phyloP scores from a whole-genome alignment of 1,139 yeast genomes.

The Geotrichum restrictum region DNA sequence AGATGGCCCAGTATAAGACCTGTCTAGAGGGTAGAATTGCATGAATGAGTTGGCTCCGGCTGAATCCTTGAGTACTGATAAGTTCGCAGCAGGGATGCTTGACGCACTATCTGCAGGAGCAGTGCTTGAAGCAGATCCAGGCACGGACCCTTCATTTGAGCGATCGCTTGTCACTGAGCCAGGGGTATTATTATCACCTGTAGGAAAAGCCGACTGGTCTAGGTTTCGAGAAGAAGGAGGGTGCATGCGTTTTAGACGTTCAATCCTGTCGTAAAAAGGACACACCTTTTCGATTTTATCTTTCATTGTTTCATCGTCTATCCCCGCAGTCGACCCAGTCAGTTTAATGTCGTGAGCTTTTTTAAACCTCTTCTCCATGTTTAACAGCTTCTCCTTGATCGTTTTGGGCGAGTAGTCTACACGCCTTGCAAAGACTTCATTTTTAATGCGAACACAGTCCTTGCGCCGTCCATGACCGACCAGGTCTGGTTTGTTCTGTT shows the following conservation, averaged over 20 bases:
- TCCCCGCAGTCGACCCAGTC: background rate
- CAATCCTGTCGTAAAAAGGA: slow-evolving; percentile 19
- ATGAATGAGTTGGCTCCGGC: background rate
- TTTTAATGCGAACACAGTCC: slow-evolving; percentile 20
- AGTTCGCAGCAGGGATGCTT: too few relatives aligned
- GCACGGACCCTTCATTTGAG: background rate
- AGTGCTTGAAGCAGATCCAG: background rate
- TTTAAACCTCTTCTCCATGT: slow-evolving; percentile 19
- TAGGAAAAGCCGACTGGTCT: too few relatives aligned
- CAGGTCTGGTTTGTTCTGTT: slow-evolving; percentile 18
- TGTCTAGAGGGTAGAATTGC: background rate
- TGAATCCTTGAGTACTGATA: too few relatives aligned
- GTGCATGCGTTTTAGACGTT: slow-evolving; percentile 11
- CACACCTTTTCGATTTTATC: slow-evolving; percentile 16
- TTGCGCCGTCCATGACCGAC: slow-evolving; percentile 21
- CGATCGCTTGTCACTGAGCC: background rate
- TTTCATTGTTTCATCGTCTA: background rate
- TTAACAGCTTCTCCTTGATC: slow-evolving; percentile 19
- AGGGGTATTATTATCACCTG: too few relatives aligned
- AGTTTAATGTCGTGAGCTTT: slow-evolving; percentile 15
- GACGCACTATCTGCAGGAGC: background rate
- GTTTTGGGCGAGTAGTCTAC: slow-evolving; percentile 18
- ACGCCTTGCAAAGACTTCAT: slow-evolving; percentile 16
- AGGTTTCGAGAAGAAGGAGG: background rate
- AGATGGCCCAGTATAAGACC: background rate